Evolutionary conservation across 192 early-diverging fungal species (phyloP).

Genomic region (Chytriomyces sp.): DNA sequence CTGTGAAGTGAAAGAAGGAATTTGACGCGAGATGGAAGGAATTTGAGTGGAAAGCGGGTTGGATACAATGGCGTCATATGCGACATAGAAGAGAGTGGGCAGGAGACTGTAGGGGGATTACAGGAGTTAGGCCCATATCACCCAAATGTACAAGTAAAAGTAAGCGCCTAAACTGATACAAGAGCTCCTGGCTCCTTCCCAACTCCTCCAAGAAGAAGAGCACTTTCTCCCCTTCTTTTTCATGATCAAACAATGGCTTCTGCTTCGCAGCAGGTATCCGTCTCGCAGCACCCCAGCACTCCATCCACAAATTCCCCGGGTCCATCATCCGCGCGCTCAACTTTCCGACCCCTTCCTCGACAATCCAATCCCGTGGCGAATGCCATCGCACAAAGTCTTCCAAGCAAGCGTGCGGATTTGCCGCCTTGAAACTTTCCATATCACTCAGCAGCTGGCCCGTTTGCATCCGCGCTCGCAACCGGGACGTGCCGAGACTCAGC

Average conservation of each 20-base stretch:
- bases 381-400: slow-evolving; percentile 96
- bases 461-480: slow-evolving; percentile 75
- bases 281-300: slow-evolving; percentile 68
- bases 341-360: slow-evolving; percentile 47
- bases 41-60: slow-evolving; percentile 57
- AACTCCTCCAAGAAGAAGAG: slow-evolving; percentile 65
- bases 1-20: slow-evolving; percentile 2
- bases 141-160: neutral
- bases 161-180: neutral
- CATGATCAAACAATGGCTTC: slow-evolving; percentile 78
- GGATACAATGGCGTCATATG: slow-evolving; percentile 70
- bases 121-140: slow-evolving; percentile 6
- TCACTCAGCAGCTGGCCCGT: slow-evolving; percentile 72
- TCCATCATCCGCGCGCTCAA: slow-evolving; percentile 82
- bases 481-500: slow-evolving; percentile 75
- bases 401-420: slow-evolving; percentile 75
- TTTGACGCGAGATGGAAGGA: slow-evolving; percentile 34
- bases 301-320: slow-evolving; percentile 83
- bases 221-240: slow-evolving; percentile 75
- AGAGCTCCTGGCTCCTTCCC: neutral
- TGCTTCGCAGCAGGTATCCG: slow-evolving; percentile 71
- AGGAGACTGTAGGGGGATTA: slow-evolving; percentile 51
- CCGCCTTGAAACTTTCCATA: slow-evolving; percentile 94
- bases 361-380: slow-evolving; percentile 91
- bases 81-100: slow-evolving; percentile 72